Evolutionary conservation across 208 protist species (phyloP).

Genomic region (Crithidia thermophila): DNA sequence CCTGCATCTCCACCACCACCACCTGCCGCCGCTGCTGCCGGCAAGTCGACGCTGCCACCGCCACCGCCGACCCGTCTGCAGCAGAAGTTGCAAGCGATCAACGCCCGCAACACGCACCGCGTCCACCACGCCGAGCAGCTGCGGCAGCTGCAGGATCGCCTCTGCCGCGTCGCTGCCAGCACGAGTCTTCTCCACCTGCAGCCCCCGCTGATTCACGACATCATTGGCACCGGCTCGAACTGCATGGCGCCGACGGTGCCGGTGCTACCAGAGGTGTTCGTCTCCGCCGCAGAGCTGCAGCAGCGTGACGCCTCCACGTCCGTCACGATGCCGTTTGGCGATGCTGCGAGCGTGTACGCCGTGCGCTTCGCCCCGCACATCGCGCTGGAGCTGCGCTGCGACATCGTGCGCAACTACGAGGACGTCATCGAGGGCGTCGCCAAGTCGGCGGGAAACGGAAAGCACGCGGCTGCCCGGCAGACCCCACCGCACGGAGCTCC

Average conservation of each 20-base stretch:
- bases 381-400: slow-evolving; percentile 75
- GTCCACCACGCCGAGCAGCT: slow-evolving; percentile 37
- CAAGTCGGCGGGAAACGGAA: not conserved
- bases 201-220: slow-evolving; percentile 49
- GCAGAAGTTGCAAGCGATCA: slow-evolving; percentile 44
- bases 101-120: slow-evolving; percentile 42
- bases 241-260: slow-evolving; percentile 60
- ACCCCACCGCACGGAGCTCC: not conserved
- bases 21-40: not conserved
- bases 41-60: no score
- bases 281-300: slow-evolving; percentile 4
- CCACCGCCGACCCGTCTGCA: slow-evolving; percentile 20
- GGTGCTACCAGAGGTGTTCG: slow-evolving; percentile 67
- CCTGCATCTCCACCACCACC: no score
- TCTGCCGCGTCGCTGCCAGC: slow-evolving; percentile 45
- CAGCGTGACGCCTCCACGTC: not conserved
- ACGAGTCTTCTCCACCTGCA: slow-evolving; percentile 43
- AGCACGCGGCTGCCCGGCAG: not conserved
- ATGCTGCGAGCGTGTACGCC: slow-evolving; percentile 47
- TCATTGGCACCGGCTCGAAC: slow-evolving; percentile 50
- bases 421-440: slow-evolving; percentile 31
- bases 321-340: slow-evolving; percentile 20
- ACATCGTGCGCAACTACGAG: slow-evolving; percentile 47
- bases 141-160: slow-evolving; percentile 17
- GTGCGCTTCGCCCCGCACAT: slow-evolving; percentile 75